phyloP scores from a whole-genome alignment of 352 stramenopile genomes.

The Hyaloperonospora arabidopsidis region DNA sequence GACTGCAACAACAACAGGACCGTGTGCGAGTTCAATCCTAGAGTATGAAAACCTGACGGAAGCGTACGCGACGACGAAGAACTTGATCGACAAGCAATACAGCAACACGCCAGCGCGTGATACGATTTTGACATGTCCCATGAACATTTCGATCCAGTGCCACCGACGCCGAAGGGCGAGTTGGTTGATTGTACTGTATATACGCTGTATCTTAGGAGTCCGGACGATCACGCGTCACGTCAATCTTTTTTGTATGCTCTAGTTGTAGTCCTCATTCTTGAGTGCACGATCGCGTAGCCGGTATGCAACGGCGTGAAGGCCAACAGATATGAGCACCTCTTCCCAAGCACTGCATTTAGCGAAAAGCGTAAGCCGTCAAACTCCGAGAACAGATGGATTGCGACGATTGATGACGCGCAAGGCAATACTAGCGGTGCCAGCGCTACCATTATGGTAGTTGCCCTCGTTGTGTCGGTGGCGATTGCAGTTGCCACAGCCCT shows the following conservation, averaged over 20 bases:
- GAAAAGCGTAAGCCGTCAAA: constrained; percentile 31
- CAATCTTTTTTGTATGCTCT: not conserved
- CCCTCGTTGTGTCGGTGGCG: too few species aligned
- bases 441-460: too few species aligned
- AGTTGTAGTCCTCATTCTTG: not conserved
- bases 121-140: constrained; percentile 34
- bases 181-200: too few species aligned
- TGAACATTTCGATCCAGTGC: constrained; percentile 37
- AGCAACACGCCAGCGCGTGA: constrained; percentile 33
- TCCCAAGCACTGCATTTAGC: constrained; percentile 18
- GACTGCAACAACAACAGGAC: constrained; percentile 46
- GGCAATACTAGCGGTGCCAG: too few species aligned
- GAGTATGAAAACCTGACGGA: constrained; percentile 41
- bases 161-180: constrained; percentile 32
- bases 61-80: constrained; percentile 42
- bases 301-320: constrained; percentile 24
- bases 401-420: not conserved
- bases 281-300: constrained; percentile 1
- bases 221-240: not conserved
- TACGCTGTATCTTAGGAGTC: not conserved
- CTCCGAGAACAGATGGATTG: too few species aligned
- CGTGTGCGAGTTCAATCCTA: constrained; percentile 41
- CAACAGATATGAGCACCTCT: constrained; percentile 41
- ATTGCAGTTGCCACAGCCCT: too few species aligned
- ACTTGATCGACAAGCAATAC: constrained; percentile 36